Evolutionary conservation across 345 rosid genomes (phyloP).

Genomic region (Streptanthus diversifolius): DNA sequence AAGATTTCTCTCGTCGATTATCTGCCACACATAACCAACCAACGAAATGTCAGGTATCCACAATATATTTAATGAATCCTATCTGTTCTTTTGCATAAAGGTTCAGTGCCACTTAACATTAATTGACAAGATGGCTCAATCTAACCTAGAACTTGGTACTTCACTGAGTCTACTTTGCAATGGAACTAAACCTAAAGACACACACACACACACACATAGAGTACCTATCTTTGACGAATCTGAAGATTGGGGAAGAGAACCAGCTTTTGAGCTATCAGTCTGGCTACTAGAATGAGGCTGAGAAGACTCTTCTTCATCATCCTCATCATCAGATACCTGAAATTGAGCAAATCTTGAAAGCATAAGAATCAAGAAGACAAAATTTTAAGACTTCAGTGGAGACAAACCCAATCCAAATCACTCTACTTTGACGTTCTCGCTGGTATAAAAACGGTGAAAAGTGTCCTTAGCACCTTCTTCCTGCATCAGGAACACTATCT

Average conservation of each 20-base stretch:
- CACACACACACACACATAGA: not conserved
- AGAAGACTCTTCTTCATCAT: conserved; percentile 56
- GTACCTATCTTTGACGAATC: conserved; percentile 26
- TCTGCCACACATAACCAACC: conserved; percentile 42
- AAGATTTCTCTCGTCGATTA: conserved; percentile 75
- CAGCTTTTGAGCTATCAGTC: conserved; percentile 45
- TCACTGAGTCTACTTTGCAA: not conserved
- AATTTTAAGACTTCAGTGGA: not conserved
- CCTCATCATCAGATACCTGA: conserved; percentile 57
- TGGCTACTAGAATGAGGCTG: conserved; percentile 64
- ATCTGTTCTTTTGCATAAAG: not conserved
- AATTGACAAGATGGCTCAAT: not conserved
- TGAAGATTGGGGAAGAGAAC: conserved; percentile 43
- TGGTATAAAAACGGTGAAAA: conserved; percentile 39
- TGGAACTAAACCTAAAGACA: not conserved
- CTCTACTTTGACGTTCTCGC: conserved; percentile 52
- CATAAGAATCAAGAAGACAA: not conserved
- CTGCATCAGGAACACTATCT: conserved; percentile 35
- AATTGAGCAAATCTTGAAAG: not conserved
- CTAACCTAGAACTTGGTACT: not conserved
- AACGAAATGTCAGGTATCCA: not conserved
- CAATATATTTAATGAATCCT: not conserved
- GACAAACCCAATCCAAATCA: not conserved
- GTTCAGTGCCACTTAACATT: not conserved
- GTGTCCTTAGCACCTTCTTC: conserved; percentile 57